phyloP scores from a whole-genome alignment of 2,329 filamentous ascomycete species.

The Aspergillus felis region DNA sequence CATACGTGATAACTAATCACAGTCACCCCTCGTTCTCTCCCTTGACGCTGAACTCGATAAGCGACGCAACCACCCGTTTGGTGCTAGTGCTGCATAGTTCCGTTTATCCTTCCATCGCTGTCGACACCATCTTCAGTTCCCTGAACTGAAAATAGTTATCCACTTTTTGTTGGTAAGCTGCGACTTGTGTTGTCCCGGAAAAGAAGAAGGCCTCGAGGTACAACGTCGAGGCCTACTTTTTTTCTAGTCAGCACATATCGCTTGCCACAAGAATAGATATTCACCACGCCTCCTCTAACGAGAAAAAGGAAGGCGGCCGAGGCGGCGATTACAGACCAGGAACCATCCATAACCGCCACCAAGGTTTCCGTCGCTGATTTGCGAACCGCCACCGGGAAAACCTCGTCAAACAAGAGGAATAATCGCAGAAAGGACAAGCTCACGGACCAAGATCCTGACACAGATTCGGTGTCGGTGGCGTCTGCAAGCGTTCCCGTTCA shows the following conservation, averaged over 20 bases:
- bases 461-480: conserved; percentile 7
- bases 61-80: not conserved
- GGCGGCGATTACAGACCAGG: conserved; percentile 34
- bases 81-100: not conserved
- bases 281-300: conserved; percentile 52
- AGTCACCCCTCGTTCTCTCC: not conserved
- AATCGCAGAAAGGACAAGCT: conserved; percentile 17
- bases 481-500: conserved; percentile 11
- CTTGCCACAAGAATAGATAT: conserved; percentile 15
- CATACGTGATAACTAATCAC: not conserved
- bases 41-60: not conserved
- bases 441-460: conserved; percentile 7
- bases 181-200: conserved; percentile 22
- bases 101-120: not conserved
- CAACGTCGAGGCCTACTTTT: conserved; percentile 17
- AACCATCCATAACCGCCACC: conserved; percentile 27
- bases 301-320: conserved; percentile 54
- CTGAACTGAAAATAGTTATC: not conserved
- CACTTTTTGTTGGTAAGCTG: conserved; percentile 15
- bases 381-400: conserved; percentile 20
- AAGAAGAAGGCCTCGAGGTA: conserved; percentile 21
- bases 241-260: conserved; percentile 20
- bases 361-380: conserved; percentile 19
- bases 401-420: conserved; percentile 16
- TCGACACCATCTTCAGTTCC: not conserved